These are phyloP conservation scores for Metarhizium album DNA, from an alignment of 2,329 filamentous ascomycete genomes.

Conservation along the genomic window DNA sequence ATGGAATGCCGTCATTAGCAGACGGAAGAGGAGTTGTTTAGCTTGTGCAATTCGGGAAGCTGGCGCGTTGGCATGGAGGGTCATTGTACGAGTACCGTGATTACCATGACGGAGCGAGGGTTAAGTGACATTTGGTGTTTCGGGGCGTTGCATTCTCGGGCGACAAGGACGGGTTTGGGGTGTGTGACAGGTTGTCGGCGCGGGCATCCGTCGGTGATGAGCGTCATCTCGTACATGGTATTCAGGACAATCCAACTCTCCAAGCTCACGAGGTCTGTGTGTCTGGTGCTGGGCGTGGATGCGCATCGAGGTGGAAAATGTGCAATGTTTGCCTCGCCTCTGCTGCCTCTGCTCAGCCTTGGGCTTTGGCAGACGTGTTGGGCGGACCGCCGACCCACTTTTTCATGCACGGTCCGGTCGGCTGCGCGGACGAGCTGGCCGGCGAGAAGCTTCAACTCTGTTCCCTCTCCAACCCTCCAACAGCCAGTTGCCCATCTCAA, in stretches of 20 bases:
- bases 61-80: constrained; percentile 55
- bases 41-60: constrained; percentile 68
- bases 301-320: no score
- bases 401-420: no score
- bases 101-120: background rate
- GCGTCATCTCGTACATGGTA: background rate
- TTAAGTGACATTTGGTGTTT: background rate
- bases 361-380: no score
- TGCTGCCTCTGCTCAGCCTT: no score
- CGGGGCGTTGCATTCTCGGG: background rate
- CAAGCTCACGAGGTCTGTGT: background rate
- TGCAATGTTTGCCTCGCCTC: no score
- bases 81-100: constrained; percentile 51
- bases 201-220: background rate
- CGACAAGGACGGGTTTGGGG: background rate
- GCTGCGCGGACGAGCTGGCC: no score
- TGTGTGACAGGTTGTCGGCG: background rate
- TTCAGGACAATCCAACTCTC: background rate
- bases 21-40: constrained; percentile 57
- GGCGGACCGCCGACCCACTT: no score
- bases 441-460: background rate
- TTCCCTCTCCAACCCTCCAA: background rate
- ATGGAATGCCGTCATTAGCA: constrained; percentile 62
- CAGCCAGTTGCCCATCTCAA: constrained; percentile 7
- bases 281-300: no score